A percentile compares a stretch with the other conserved stretches of the same genome.
These are phyloP conservation scores for Pythium phragmitis DNA, from an alignment of 352 stramenopile genomes.

Conservation along the genomic window DNA sequence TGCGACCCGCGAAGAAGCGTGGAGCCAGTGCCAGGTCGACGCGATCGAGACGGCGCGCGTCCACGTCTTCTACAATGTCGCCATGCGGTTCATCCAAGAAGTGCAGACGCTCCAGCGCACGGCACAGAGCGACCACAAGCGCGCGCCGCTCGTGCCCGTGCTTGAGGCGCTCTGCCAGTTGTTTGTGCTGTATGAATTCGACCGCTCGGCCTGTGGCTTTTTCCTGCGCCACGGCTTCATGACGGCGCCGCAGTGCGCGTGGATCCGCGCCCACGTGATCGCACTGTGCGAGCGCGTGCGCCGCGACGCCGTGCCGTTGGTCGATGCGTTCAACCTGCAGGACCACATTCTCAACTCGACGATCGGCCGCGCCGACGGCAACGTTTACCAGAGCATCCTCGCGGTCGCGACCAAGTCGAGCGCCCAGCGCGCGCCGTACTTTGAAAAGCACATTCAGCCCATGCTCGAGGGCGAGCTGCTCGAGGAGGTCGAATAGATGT, in stretches of 20 bases:
- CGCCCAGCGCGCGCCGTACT: conserved; percentile 48
- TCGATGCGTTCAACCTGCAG: conserved; percentile 74
- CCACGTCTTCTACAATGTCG: conserved; percentile 77
- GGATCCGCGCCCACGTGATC: conserved; percentile 45
- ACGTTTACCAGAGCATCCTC: conserved; percentile 72
- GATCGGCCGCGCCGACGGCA: conserved; percentile 59
- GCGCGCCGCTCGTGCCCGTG: conserved; percentile 41
- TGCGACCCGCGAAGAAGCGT: conserved; percentile 32
- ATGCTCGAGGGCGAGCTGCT: conserved; percentile 55
- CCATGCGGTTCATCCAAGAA: conserved; percentile 53
- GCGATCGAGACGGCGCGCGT: conserved; percentile 68
- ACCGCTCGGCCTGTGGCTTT: conserved; percentile 42
- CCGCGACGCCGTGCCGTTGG: conserved; percentile 59
- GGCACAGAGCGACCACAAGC: conserved; percentile 5
- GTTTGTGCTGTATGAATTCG: conserved; percentile 76
- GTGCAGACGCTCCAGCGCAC: conserved; percentile 44
- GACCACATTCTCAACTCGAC: conserved; percentile 72
- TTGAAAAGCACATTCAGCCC: conserved; percentile 52
- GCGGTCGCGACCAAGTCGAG: conserved; percentile 39
- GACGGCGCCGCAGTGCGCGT: conserved; percentile 44
- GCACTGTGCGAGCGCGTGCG: conserved; percentile 49
- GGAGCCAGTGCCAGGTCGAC: conserved; percentile 76
- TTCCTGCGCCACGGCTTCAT: conserved; percentile 66
- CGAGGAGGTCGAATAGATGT: conserved; percentile 13
- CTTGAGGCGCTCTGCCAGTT: conserved; percentile 66